Base-by-base conservation (phyloP, 1,284 basidiomycete species). In the Anthracocystis walkeri region DNA sequence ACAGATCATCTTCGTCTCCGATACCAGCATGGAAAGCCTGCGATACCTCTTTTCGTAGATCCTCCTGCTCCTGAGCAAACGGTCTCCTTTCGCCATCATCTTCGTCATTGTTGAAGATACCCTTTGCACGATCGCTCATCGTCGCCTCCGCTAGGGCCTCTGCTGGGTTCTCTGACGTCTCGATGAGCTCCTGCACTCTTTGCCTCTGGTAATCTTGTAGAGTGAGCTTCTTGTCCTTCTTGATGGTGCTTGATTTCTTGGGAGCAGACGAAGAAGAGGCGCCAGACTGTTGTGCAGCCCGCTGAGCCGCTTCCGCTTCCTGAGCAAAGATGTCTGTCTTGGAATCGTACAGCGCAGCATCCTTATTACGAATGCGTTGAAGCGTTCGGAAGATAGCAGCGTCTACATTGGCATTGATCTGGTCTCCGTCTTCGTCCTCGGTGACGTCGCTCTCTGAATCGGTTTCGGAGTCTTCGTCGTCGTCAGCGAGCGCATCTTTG, bases 381-480 rank as follows among this genome's bases (percentile, higher is more conserved):
- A 99, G 88, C 0, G 95, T 99, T 53, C 94, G 89, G 45, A 99
- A 88, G 80, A 99, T 97, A 20, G 97, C 97, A 48, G 92, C 97
- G 84, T 99, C 96, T 50, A 98, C 90, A 0, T 92, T 91, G 2
- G 95, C 94, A 0, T 95, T 99, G 60, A 99, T 89, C 85, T 98
- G 93, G 77, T 94, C 94, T 14, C 95, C 97, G 67, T 97, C 93
- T 83, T 96, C 94, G 83, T 99, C 96, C 83, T 98, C 95, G 1
- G 90, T 90, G 81, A 93, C 92, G 52, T 91, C 91, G 44, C 85
- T 84, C 41, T 78, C 76, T 12, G 62, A 65, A 29, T 82, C 77
- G 7, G 68, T 65, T 7, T 69, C 74, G 20, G 54, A 56, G 12
- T 56, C 41, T 8, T 72, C 70, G 12, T 72, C 70, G 8, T 65